A percentile compares a stretch with the other conserved stretches of the same genome.
Conservation (phyloP, 2,329 filamentous ascomycete genomes). For the Phaeosphaeria sp. region DNA sequence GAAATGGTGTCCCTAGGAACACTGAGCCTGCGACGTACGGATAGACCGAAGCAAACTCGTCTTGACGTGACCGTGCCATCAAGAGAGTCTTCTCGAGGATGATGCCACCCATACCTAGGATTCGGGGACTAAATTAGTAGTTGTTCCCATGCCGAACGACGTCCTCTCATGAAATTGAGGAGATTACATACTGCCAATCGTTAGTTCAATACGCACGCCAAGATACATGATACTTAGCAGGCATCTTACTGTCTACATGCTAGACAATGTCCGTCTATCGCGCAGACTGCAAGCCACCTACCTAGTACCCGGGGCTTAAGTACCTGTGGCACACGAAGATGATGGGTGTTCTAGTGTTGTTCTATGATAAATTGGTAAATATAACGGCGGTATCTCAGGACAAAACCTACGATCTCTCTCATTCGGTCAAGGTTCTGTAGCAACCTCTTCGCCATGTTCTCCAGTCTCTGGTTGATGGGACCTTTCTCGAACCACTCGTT, state of each 20-base stretch:
- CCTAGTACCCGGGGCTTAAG: no score
- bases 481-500: conserved; percentile 40
- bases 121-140: no score
- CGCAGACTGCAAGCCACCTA: no score
- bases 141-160: no score
- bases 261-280: no score
- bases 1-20: conserved; percentile 31
- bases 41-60: conserved; percentile 26
- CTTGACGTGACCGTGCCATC: conserved; percentile 17
- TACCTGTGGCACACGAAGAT: conserved; percentile 40
- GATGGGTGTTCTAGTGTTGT: conserved; percentile 30
- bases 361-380: conserved; percentile 15
- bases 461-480: conserved; percentile 35
- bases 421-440: conserved; percentile 21
- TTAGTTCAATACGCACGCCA: no score
- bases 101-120: conserved; percentile 38
- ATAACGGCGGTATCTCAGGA: neutral
- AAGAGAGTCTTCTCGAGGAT: conserved; percentile 31
- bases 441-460: conserved; percentile 34
- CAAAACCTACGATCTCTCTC: conserved; percentile 20
- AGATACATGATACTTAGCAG: no score
- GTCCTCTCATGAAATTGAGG: no score
- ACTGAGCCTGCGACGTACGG: conserved; percentile 29
- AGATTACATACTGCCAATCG: no score
- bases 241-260: no score